Evolutionary conservation across 2,329 filamentous ascomycete species (phyloP), one percentile per base, ranked within the genome.

Genomic region (Fusarium nygamai): DNA sequence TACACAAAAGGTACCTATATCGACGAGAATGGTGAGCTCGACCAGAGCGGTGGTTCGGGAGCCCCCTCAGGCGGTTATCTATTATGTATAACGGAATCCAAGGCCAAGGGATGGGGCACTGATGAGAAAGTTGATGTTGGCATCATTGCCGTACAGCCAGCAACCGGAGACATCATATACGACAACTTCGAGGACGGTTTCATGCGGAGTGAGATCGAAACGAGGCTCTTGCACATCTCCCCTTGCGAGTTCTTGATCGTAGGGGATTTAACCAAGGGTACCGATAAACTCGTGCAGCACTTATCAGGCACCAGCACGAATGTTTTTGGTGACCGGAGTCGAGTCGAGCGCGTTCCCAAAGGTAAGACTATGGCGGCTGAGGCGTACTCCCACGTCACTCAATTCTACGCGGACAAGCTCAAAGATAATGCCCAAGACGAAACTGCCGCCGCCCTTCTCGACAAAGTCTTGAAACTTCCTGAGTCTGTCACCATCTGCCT

Each of bases 1-100:
- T 99, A 99, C 83, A 99, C 96, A 14, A 99, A 98, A 82, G 96
- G 95, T 48, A 99, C 96, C 6, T 99, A 98, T 78, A 92, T 99
- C 64, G 96, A 98, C 79, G 96, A 99, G 81, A 89, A 94, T 16
- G 96, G 96, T 71, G 94, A 94, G 33, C 83, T 98, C 10, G 92
- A 93, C 60, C 84, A 85, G 62, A 80, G 79, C 77, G 68, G 71
- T 24, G 84, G 63, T 78, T 86, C 78, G 75, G 85, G 71, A 0
- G 86, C 89, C 4, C 88, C 91, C 0, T 85, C 89, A 2, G 90
- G 88, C n/a, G 96, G 96, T n/a, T 98, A 98, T 80, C 86, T 99
- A 24, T 89, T 99, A 5, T 98, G 96, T 80, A 91, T 99, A 72
- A 98, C 95, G 0, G 96, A 99, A 82, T 90, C 92, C 17, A 95